Evolutionary conservation across 805 yeast species (phyloP).

Genomic region (Wickerhamomyces strasburgensis): DNA sequence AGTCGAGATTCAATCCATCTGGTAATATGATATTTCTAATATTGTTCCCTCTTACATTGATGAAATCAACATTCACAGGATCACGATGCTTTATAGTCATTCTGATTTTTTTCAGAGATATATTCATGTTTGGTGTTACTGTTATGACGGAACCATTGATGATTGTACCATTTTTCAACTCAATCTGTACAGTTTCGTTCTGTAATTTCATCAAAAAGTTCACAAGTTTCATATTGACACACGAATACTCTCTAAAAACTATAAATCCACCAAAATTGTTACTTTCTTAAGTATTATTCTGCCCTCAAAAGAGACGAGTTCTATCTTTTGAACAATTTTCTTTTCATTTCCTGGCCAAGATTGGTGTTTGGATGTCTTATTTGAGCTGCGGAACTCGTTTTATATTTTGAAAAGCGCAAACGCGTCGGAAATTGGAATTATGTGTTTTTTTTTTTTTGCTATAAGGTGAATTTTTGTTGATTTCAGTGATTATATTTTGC

Average conservation of each 20-base stretch:
- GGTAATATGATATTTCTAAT: conserved; percentile 81
- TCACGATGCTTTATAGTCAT: conserved; percentile 70
- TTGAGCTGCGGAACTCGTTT: no score
- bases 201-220: conserved; percentile 78
- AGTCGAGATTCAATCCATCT: conserved; percentile 74
- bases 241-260: no score
- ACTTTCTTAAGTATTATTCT: no score
- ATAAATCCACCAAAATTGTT: no score
- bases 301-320: background rate
- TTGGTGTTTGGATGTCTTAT: conserved; percentile 1
- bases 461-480: background rate
- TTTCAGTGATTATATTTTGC: background rate
- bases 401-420: no score
- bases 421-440: no score
- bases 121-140: conserved; percentile 89
- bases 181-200: conserved; percentile 85
- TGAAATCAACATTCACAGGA: conserved; percentile 66
- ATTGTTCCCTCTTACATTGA: conserved; percentile 85
- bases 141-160: conserved; percentile 79
- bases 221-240: conserved; percentile 62
- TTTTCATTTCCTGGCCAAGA: background rate
- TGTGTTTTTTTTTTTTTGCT: background rate
- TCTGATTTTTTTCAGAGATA: conserved; percentile 72
- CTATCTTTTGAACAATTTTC: background rate
- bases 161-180: conserved; percentile 84